Evolutionary conservation across 768 basidiomycete species (phyloP), one percentile per base, ranked within the genome.

Genomic region (Boletus reticuloceps): DNA sequence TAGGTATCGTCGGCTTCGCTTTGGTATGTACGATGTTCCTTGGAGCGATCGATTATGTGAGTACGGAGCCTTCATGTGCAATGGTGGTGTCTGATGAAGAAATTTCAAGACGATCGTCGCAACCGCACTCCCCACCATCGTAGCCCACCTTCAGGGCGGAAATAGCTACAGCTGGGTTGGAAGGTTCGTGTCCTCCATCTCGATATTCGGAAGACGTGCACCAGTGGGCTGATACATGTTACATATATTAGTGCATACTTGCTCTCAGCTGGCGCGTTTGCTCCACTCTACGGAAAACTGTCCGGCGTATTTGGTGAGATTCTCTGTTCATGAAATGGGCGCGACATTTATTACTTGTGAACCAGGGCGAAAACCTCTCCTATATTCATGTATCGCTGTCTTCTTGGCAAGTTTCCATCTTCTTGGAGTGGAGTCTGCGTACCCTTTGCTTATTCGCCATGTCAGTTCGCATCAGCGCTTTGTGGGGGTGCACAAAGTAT

Each of bases 401-500:
- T 94, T 92, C 68, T 67, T 92, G 71, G 83, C 89, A 34, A 13
- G 32, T 13, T 34, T 34, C 62, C 39, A 78, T 66, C 27, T 43
- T 22, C 16, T 11, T 17, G 19, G 5, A 9, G 19, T 20, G 3
- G 13, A 44, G 14, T 17, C 5, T 27, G 31, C 5, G 4, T 16
- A 34, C 14, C 12, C 0, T 36, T 51, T 32, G 11, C 43, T 60
- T n/a, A 56, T 25, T 19, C n/a, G 11, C n/a, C 20, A n/a, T 16
- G 13, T 37, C 60, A 89, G 88, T 65, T 89, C 58, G 89, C 88
- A 34, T 90, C 89, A 13, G 89, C 88, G 3, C 72, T 93, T 40
- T 92, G 89, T 62, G 91, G 90, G 12, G 85, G 86, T 7, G 89
- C 91, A 0, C 86, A 93, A 67, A 83, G 53, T 54, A 87, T 92